Base-by-base conservation (phyloP, 2,329 filamentous ascomycete species). In the Ampelomyces quisqualis region DNA sequence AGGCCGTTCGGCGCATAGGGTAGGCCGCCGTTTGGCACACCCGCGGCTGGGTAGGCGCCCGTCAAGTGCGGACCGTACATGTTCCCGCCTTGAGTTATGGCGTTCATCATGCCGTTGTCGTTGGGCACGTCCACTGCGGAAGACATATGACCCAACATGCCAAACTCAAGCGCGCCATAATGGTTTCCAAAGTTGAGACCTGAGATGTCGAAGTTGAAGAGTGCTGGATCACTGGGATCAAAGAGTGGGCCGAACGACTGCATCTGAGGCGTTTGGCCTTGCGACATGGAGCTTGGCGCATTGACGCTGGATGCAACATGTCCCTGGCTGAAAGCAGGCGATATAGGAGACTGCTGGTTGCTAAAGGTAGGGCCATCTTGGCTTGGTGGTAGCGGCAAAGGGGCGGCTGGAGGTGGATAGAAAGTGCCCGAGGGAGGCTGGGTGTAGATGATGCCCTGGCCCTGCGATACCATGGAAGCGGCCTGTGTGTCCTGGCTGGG, bases 171-270 rank as follows among this genome's bases (percentile, higher is more conserved):
- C 13, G 90, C 91, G 45, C 90, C 91, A 63, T 97, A 98, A 51
- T 95, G 89, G 64, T 93, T 97, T 40, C 90, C 90, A 67, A 97
- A 98, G 65, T 93, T 93, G 65, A 96, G 79, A 44, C 89, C 90
- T 40, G 94, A 90, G 8, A 96, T 81, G 65, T 97, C 90, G 67
- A 97, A 95, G 65, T 96, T 96, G 78, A 94, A 96, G 40, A 95
- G 73, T 1, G 90, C 87, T 3, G 90, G 89, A 64, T 97, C 93
- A 62, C 88, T 93, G 0, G 89, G 88, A 56, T 96, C 90, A 60
- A 96, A 95, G 20, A 94, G 77, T 0, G 78, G 68, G 4, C 74
- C 77, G 53, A 80, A 80, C 5, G 71, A 69, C 27, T 67, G 66
- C 43, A 66, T 58, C 21, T 68, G 68, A 15, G 64, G 53, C 26